phyloP scores from a whole-genome alignment of 139 green algal genomes.

The Volvox reticuliferus region DNA sequence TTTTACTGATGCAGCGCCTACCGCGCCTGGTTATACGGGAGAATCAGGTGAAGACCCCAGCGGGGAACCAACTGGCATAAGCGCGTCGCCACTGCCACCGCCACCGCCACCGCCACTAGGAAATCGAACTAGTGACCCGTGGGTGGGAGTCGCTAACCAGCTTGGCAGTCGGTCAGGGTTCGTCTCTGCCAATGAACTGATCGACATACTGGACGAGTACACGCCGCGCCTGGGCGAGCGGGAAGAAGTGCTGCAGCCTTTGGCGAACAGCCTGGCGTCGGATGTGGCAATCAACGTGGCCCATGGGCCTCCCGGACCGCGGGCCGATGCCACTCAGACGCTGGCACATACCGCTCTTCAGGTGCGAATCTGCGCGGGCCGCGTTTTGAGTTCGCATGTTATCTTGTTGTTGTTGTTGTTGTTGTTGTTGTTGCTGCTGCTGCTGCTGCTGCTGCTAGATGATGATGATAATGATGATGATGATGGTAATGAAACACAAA shows the following conservation, averaged over 20 bases:
- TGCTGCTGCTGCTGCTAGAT: too few relatives aligned
- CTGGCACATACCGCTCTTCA: constrained; percentile 9
- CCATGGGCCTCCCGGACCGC: neutral
- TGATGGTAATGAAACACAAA: too few relatives aligned
- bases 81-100: neutral
- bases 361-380: neutral
- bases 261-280: neutral
- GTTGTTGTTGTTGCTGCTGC: too few relatives aligned
- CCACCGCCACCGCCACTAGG: neutral
- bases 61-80: too few relatives aligned
- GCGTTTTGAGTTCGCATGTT: too few relatives aligned
- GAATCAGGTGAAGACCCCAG: too few relatives aligned
- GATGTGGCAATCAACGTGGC: neutral
- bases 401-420: too few relatives aligned
- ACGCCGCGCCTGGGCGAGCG: constrained; percentile 7
- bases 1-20: too few relatives aligned
- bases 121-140: neutral
- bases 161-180: neutral
- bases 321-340: neutral
- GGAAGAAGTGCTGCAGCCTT: neutral
- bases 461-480: too few relatives aligned
- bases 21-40: too few relatives aligned
- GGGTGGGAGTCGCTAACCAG: neutral
- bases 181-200: neutral
- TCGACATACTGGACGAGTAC: neutral